Conservation (phyloP, 495 filamentous ascomycete species). For the Ascobolus immersus region DNA sequence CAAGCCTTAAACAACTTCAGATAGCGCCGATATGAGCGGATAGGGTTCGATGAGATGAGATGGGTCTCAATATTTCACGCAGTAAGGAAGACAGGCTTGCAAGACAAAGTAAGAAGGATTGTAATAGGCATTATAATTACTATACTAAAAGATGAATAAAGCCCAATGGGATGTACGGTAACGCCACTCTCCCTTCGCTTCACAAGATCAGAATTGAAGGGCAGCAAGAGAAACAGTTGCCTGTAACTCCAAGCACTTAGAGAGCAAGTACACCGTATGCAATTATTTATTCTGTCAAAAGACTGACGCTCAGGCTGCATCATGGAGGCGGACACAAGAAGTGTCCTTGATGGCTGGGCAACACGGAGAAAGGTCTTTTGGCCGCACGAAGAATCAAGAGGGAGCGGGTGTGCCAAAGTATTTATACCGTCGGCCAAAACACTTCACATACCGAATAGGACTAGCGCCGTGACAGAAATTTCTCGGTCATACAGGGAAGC, state of each 20-base stretch:
- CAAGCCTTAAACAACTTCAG: too few species aligned
- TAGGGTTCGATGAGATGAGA: too few species aligned
- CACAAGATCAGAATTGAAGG: neutral
- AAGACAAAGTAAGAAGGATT: neutral
- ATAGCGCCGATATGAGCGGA: too few species aligned
- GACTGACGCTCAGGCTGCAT: slow-evolving; percentile 13
- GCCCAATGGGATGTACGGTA: neutral
- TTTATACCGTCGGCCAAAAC: too few species aligned
- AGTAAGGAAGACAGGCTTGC: too few species aligned
- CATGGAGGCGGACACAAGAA: slow-evolving; percentile 9
- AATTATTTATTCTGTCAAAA: slow-evolving; percentile 17
- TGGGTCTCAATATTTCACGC: too few species aligned
- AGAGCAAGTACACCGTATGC: slow-evolving; percentile 8
- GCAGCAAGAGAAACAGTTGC: neutral
- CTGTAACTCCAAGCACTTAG: neutral
- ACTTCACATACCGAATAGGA: too few species aligned
- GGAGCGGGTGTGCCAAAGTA: too few species aligned
- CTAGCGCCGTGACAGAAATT: too few species aligned
- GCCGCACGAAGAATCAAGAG: slow-evolving; percentile 14
- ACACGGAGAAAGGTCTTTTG: slow-evolving; percentile 15
- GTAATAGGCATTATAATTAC: neutral
- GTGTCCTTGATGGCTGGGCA: slow-evolving; percentile 12
- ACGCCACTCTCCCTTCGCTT: neutral
- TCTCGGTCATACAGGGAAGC: too few species aligned
- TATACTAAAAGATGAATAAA: neutral